Conservation (phyloP, 202 grass and related monocot species). For the Bolboschoenoplectus hybrid region DNA sequence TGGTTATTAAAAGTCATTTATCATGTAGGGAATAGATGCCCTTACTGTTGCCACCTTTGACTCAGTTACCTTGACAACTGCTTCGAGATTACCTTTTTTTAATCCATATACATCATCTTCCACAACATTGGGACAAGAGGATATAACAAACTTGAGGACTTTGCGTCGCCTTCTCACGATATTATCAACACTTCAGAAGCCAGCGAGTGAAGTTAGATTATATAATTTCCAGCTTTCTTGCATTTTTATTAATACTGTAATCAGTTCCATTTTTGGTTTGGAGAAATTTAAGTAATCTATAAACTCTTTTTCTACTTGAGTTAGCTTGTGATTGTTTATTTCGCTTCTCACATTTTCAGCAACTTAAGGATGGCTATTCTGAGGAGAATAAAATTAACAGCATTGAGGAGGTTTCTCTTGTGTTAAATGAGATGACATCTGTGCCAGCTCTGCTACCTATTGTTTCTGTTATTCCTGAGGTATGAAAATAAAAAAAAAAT, state of each 20-base stretch:
- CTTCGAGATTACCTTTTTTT: slow-evolving; percentile 69
- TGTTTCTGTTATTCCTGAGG: slow-evolving; percentile 82
- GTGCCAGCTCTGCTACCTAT: slow-evolving; percentile 56
- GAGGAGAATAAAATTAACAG: slow-evolving; percentile 48
- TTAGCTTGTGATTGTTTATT: slow-evolving; percentile 36
- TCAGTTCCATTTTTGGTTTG: slow-evolving; percentile 3
- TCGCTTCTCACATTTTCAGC: slow-evolving; percentile 49
- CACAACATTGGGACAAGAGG: slow-evolving; percentile 52
- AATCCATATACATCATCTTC: slow-evolving; percentile 48
- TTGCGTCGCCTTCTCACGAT: slow-evolving; percentile 71
- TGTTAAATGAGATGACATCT: slow-evolving; percentile 71
- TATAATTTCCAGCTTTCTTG: slow-evolving; percentile 34
- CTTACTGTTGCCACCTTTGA: slow-evolving; percentile 73
- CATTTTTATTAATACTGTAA: slow-evolving; percentile 18
- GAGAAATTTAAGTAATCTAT: background rate
- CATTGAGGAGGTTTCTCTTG: slow-evolving; percentile 69
- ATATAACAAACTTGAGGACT: slow-evolving; percentile 79
- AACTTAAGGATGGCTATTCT: slow-evolving; percentile 41
- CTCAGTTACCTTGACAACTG: slow-evolving; percentile 66
- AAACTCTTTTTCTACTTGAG: background rate
- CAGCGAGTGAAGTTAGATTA: slow-evolving; percentile 57
- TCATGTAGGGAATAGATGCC: slow-evolving; percentile 88
- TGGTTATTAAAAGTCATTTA: slow-evolving; percentile 22
- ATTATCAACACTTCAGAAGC: slow-evolving; percentile 64
- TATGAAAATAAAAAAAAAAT: slow-evolving; percentile 42